phyloP scores from a whole-genome alignment of 495 filamentous ascomycete species.

The Trypethelium eluteriae region DNA sequence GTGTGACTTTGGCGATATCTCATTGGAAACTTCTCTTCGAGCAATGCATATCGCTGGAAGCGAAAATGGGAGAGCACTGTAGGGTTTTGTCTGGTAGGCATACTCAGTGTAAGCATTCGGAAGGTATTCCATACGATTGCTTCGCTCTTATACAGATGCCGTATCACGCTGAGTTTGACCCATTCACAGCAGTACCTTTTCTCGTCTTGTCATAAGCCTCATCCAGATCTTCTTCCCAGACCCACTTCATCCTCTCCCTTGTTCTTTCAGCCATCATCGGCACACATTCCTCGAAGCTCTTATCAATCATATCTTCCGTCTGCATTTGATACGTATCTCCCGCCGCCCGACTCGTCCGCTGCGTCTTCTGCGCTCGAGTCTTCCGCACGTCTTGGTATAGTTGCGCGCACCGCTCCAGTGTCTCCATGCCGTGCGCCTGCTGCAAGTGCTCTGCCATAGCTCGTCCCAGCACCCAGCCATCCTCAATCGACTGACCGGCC shows the following conservation, averaged over 20 bases:
- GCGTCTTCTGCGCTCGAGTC: conserved; percentile 37
- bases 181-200: conserved; percentile 6
- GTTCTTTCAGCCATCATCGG: conserved; percentile 23
- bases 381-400: conserved; percentile 40
- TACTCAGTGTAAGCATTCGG: too few relatives aligned
- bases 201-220: conserved; percentile 17
- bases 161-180: neutral
- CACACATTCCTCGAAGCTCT: conserved; percentile 23
- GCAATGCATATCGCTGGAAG: too few relatives aligned
- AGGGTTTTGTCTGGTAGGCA: too few relatives aligned
- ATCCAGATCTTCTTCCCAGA: conserved; percentile 25
- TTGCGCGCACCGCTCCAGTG: conserved; percentile 29
- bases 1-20: too few relatives aligned
- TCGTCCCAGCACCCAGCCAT: conserved; percentile 36
- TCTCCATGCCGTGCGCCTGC: conserved; percentile 18
- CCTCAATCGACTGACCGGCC: conserved; percentile 38
- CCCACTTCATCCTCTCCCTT: conserved; percentile 24
- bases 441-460: conserved; percentile 30
- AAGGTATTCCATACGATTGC: too few relatives aligned
- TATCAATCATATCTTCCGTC: conserved; percentile 28
- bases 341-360: conserved; percentile 33
- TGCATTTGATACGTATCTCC: conserved; percentile 38
- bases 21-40: too few relatives aligned
- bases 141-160: neutral
- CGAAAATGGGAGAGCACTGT: too few relatives aligned